Evolutionary conservation across 495 filamentous ascomycete genomes (phyloP).

Genomic region (Trypethelium eluteriae): DNA sequence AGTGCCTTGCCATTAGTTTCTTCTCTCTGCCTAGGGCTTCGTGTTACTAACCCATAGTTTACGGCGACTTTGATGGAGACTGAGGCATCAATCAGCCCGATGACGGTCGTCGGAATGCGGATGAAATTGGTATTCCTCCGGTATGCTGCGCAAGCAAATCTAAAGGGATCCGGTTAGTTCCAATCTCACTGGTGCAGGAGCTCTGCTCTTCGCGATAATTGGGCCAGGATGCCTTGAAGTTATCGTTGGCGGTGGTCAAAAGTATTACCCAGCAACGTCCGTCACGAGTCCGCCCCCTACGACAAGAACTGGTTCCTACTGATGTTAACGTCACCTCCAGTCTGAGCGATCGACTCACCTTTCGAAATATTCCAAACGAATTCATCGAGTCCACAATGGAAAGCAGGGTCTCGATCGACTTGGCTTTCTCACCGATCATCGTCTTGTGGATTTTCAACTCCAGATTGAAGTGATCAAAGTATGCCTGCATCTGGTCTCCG

Average conservation of each 20-base stretch:
- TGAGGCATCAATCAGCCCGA: conserved; percentile 59
- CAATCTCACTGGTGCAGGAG: neutral
- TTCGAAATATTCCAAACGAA: conserved; percentile 56
- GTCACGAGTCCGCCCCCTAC: conserved; percentile 58
- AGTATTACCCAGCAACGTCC: conserved; percentile 55
- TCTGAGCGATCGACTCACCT: conserved; percentile 32
- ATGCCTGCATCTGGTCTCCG: conserved; percentile 49
- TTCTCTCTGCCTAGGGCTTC: neutral
- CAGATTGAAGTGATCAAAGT: conserved; percentile 49
- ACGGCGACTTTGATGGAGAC: conserved; percentile 60
- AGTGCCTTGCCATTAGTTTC: neutral
- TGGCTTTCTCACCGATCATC: conserved; percentile 58
- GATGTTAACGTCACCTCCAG: conserved; percentile 1
- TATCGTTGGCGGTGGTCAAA: conserved; percentile 32
- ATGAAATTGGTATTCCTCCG: conserved; percentile 38
- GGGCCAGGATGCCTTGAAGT: conserved; percentile 42
- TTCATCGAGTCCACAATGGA: conserved; percentile 57
- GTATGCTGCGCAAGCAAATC: conserved; percentile 48
- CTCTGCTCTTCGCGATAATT: conserved; percentile 21
- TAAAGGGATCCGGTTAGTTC: conserved; percentile 28
- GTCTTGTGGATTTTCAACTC: conserved; percentile 54
- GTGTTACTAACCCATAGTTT: conserved; percentile 41
- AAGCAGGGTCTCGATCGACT: conserved; percentile 53
- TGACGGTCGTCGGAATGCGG: conserved; percentile 55
- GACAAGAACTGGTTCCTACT: conserved; percentile 54